Evolutionary conservation across 2,329 filamentous ascomycete species (phyloP).

Genomic region (Falciphora oryzae): DNA sequence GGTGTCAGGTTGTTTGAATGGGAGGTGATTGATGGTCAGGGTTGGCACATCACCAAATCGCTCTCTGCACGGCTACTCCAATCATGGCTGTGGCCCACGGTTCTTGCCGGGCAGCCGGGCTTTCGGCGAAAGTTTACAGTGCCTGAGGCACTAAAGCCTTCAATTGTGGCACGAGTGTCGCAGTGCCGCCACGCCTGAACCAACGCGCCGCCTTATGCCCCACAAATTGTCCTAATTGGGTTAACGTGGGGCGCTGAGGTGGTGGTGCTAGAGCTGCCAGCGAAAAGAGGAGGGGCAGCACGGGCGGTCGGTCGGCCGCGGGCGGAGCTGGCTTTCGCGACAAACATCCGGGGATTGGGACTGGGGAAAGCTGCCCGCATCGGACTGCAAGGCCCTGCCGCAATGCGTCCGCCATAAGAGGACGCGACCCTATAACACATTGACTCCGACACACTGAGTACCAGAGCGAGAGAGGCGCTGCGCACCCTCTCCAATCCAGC

Average conservation of each 20-base stretch:
- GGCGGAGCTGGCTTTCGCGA: background rate
- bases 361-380: background rate
- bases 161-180: background rate
- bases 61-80: background rate
- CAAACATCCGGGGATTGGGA: background rate
- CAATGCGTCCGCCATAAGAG: background rate
- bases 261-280: background rate
- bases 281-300: no score
- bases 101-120: background rate
- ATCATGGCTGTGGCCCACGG: background rate
- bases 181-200: background rate
- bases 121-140: background rate
- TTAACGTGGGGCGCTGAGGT: background rate
- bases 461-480: background rate
- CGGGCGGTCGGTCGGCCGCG: background rate
- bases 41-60: background rate
- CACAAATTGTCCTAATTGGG: background rate
- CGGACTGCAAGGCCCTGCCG: background rate
- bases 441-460: background rate
- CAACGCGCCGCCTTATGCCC: no score
- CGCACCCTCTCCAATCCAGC: conserved; percentile 18
- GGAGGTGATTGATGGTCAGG: background rate
- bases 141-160: background rate
- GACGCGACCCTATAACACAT: background rate
- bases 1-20: conserved; percentile 5